These are phyloP conservation scores for Pleurotus salmoneostramineus DNA, from an alignment of 768 basidiomycete species.

Conservation along the genomic window DNA sequence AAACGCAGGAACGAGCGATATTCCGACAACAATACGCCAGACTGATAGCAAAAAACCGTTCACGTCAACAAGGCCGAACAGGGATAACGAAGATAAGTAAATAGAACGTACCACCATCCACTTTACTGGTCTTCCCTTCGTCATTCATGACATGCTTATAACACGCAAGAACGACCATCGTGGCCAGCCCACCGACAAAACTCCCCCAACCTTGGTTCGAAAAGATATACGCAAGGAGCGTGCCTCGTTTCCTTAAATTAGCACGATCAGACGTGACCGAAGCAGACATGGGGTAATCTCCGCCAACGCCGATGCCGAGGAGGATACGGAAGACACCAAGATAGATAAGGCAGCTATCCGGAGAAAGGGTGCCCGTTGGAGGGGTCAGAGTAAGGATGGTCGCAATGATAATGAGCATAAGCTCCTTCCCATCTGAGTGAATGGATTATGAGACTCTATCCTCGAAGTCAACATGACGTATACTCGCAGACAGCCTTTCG, in stretches of 20 bases:
- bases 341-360: constrained; percentile 54
- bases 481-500: constrained; percentile 61
- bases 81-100: not conserved
- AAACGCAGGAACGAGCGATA: constrained; percentile 73
- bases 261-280: constrained; percentile 66
- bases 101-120: constrained; percentile 57
- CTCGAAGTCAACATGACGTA: not conserved
- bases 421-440: constrained; percentile 63
- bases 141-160: constrained; percentile 65
- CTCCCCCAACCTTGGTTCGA: constrained; percentile 79
- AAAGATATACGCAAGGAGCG: constrained; percentile 74
- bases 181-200: constrained; percentile 56
- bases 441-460: not conserved
- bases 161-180: constrained; percentile 58
- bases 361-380: constrained; percentile 58
- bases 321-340: constrained; percentile 65
- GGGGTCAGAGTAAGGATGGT: constrained; percentile 67
- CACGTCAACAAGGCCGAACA: not conserved
- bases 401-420: constrained; percentile 77
- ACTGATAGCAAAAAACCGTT: constrained; percentile 25
- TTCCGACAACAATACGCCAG: constrained; percentile 73
- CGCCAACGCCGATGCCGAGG: constrained; percentile 76
- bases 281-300: constrained; percentile 78
- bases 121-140: constrained; percentile 53
- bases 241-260: constrained; percentile 61